Conservation (phyloP, 2,329 filamentous ascomycete species). For the Fusarium subtropicale region DNA sequence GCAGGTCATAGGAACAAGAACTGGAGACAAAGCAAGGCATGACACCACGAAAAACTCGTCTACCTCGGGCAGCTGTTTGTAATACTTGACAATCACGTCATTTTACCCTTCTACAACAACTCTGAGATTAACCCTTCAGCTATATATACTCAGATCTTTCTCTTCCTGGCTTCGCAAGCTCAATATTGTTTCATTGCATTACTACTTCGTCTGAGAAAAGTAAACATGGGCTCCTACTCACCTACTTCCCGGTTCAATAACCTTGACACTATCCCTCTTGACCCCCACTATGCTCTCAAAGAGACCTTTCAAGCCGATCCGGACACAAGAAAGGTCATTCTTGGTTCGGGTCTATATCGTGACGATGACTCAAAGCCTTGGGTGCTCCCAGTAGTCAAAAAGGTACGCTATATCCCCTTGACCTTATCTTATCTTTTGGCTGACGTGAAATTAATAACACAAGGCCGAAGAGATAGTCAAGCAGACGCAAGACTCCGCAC, state of each 20-base stretch:
- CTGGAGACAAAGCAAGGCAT: background rate
- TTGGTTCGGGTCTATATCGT: background rate
- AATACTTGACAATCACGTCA: too few relatives aligned
- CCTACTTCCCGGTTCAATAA: background rate
- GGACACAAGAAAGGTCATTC: background rate
- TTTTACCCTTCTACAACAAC: too few relatives aligned
- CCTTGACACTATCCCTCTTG: background rate
- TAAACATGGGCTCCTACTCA: background rate
- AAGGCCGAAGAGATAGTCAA: background rate
- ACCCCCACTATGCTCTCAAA: background rate
- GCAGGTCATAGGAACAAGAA: background rate
- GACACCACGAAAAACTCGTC: background rate
- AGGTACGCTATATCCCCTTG: background rate
- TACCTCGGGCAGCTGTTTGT: background rate
- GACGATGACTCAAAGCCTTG: slow-evolving; percentile 1
- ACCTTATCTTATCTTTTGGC: too few relatives aligned
- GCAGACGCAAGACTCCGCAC: background rate
- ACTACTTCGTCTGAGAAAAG: background rate
- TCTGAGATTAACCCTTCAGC: too few relatives aligned
- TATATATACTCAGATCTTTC: background rate
- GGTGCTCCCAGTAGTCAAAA: background rate
- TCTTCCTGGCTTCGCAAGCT: background rate
- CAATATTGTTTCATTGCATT: background rate
- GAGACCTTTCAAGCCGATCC: background rate
- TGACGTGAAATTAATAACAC: background rate